Evolutionary conservation across 2,329 filamentous ascomycete genomes (phyloP), one percentile per base, ranked within the genome.

Genomic region (Colletotrichum higginsianum): DNA sequence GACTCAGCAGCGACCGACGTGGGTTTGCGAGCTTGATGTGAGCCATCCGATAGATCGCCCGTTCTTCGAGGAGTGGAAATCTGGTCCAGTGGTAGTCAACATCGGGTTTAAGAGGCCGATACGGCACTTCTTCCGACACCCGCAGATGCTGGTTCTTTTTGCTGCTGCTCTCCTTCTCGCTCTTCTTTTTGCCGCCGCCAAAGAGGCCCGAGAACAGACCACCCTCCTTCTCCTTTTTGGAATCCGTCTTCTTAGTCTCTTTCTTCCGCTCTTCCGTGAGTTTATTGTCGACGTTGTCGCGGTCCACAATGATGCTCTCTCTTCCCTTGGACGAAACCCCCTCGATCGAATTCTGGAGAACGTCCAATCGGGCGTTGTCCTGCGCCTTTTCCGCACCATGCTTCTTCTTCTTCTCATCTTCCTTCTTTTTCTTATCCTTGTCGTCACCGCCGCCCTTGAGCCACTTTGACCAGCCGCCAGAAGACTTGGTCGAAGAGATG

Each of bases 21-120:
- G 96, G 96, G 79, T 99, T 98, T n/a, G 96, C 96, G 73, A 99
- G 90, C 82, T 99, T 99, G 84, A 98, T 97, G 80, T 99, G 96
- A 21, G 96, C 96, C 94, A 99, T 98, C 73, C 96, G 91, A 82
- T 99, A 99, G 71, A 99, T 99, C 23, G 96, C 96, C 71, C 96
- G 90, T 84, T 99, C 96, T 82, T 98, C 96, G 66, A 98, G 86
- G 65, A 99, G 96, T 15, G 95, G 95, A 78, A 98, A 99, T 53
- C 96, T 89, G 1, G 95, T 96, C 94, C 96, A 99, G 76, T 95
- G 94, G 82, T 98, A 99, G 81, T 98, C 96, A 74, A 98, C 88
- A 78, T 98, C 96, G 5, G 96, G 93, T 75, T 91, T 92, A 66
- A 97, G 85, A 46, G 92, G 87, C 61, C 92, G 91, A 74, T 90